These are phyloP conservation scores for Pythium pyrilobum DNA, from an alignment of 352 stramenopile species.

Conservation along the genomic window DNA sequence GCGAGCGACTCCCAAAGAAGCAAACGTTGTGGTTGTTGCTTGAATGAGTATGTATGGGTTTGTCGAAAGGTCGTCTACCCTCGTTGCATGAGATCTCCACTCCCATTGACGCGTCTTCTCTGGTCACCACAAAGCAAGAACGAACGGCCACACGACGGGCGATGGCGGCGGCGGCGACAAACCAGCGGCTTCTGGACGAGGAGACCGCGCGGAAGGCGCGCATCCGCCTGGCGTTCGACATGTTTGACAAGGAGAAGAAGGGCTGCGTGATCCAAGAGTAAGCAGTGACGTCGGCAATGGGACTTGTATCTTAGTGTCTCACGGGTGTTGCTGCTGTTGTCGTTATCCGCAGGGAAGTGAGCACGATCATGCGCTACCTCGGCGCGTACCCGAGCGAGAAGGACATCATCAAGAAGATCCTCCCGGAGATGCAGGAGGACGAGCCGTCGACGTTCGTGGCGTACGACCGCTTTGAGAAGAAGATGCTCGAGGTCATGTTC, in stretches of 20 bases:
- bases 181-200: slow-evolving; percentile 36
- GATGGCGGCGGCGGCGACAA: slow-evolving; percentile 17
- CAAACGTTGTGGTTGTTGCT: too few species aligned
- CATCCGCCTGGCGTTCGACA: slow-evolving; percentile 83
- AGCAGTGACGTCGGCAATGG: not conserved
- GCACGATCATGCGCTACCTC: slow-evolving; percentile 89
- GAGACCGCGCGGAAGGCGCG: slow-evolving; percentile 37
- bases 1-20: not conserved
- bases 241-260: slow-evolving; percentile 93
- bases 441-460: slow-evolving; percentile 87
- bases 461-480: slow-evolving; percentile 90
- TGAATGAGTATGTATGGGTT: too few species aligned
- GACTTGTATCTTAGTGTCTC: not conserved
- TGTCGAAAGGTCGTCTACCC: too few species aligned
- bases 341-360: slow-evolving; percentile 57
- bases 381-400: slow-evolving; percentile 88
- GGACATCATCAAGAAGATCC: slow-evolving; percentile 89
- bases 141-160: not conserved
- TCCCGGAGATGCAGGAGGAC: slow-evolving; percentile 89
- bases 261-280: slow-evolving; percentile 85
- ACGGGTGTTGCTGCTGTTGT: not conserved
- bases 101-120: too few species aligned
- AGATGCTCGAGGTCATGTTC: slow-evolving; percentile 90
- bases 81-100: too few species aligned
- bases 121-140: not conserved